Conservation (phyloP, 2,329 filamentous ascomycete genomes). For the Colletotrichum camelliae region DNA sequence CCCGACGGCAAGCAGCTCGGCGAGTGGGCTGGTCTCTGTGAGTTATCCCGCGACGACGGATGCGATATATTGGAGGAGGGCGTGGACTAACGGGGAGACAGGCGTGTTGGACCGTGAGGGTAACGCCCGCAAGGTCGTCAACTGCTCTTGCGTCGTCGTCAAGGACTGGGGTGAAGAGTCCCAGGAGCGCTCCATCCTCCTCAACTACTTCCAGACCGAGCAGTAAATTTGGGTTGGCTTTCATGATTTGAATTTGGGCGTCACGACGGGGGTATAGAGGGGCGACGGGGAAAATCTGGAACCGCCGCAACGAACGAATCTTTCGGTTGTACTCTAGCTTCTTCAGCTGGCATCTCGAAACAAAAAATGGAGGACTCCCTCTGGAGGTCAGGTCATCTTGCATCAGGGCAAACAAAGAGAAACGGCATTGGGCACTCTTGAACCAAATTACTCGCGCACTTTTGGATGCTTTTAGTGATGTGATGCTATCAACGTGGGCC, state of each 20-base stretch:
- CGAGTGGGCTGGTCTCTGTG: conserved; percentile 99
- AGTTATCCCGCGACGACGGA: conserved; percentile 47
- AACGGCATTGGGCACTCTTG: conserved; percentile 22
- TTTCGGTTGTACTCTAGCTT: conserved; percentile 52
- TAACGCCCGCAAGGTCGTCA: conserved; percentile 99
- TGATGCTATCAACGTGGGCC: not conserved
- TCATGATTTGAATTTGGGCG: conserved; percentile 33
- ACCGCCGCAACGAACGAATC: conserved; percentile 28
- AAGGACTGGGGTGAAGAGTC: conserved; percentile 99
- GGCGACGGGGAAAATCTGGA: conserved; percentile 9
- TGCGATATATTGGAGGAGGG: not conserved
- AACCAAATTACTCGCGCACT: conserved; percentile 5
- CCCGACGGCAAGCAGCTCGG: conserved; percentile 99
- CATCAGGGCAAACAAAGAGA: conserved; percentile 31
- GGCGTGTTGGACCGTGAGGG: conserved; percentile 99
- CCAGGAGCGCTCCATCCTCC: conserved; percentile 96
- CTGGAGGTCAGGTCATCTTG: conserved; percentile 37
- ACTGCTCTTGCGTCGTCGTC: conserved; percentile 99
- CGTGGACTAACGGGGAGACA: conserved; percentile 45
- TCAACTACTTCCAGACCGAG: conserved; percentile 99
- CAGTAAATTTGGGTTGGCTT: conserved; percentile 54
- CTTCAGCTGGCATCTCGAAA: conserved; percentile 49
- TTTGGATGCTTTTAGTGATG: conserved; percentile 1
- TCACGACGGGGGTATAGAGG: conserved; percentile 27
- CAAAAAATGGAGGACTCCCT: conserved; percentile 37